Conservation (phyloP, 129 eudicot genomes). For the Flaveria ramosissima region DNA sequence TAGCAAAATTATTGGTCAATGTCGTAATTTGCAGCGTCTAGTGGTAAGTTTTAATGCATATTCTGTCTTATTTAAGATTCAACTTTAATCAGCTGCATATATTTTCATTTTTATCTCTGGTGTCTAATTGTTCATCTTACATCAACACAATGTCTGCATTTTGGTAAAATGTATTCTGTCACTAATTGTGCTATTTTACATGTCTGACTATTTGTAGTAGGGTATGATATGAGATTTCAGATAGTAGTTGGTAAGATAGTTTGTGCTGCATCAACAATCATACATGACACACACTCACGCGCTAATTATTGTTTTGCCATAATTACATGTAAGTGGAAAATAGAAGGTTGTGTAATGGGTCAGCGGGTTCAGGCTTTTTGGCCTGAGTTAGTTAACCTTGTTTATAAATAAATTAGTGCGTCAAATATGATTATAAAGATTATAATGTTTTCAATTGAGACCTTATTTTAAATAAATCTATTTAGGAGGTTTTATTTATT, state of each 20-base stretch:
- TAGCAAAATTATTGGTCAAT: constrained; percentile 67
- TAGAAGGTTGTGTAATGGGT: not conserved
- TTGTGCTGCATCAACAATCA: not conserved
- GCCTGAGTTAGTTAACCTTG: not conserved
- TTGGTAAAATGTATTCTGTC: not conserved
- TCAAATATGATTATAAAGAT: not conserved
- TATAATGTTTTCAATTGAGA: not conserved
- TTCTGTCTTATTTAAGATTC: not conserved
- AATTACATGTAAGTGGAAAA: not conserved
- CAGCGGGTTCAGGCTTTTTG: not conserved
- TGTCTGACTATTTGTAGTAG: constrained; percentile 12
- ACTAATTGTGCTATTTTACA: not conserved
- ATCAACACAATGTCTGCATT: constrained; percentile 9
- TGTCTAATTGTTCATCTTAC: constrained; percentile 1
- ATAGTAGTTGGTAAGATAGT: not conserved
- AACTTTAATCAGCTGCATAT: not conserved
- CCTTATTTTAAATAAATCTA: not conserved
- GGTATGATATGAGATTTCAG: constrained; percentile 7
- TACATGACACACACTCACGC: not conserved
- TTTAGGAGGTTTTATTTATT: not conserved
- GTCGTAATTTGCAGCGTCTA: constrained; percentile 78
- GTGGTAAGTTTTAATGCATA: constrained; percentile 58
- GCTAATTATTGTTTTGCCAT: too few relatives aligned
- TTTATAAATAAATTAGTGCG: not conserved
- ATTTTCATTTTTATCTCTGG: not conserved